Evolutionary conservation across 2,329 filamentous ascomycete genomes (phyloP).

Genomic region (Chrysoporthe deuterocubensis): DNA sequence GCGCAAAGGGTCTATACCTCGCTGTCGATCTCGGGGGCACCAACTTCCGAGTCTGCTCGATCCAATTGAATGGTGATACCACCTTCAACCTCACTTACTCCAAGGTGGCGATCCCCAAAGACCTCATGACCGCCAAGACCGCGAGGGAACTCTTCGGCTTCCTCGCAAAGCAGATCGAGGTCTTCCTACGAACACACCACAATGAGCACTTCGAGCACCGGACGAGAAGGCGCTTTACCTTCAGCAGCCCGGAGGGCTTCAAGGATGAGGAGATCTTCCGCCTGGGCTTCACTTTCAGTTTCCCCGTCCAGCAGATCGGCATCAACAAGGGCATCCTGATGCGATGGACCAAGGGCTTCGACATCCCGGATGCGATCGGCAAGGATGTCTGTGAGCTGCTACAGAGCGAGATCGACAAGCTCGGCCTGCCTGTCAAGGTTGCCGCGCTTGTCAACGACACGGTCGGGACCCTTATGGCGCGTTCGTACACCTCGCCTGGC

Average conservation of each 20-base stretch:
- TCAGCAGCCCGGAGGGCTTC: conserved; percentile 61
- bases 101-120: conserved; percentile 87
- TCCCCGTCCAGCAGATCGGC: conserved; percentile 89
- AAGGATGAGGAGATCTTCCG: conserved; percentile 82
- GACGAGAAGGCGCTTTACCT: conserved; percentile 65
- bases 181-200: conserved; percentile 86
- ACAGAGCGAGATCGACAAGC: conserved; percentile 84
- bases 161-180: conserved; percentile 88
- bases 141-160: conserved; percentile 89
- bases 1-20: conserved; percentile 80
- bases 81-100: conserved; percentile 93
- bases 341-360: conserved; percentile 98
- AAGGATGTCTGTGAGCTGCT: conserved; percentile 93
- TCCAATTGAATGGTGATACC: conserved; percentile 89
- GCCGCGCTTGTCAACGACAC: conserved; percentile 97
- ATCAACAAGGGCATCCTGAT: conserved; percentile 96
- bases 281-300: conserved; percentile 98
- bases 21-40: conserved; percentile 98
- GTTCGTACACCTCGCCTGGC: conserved; percentile 90
- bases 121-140: conserved; percentile 88
- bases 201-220: conserved; percentile 81
- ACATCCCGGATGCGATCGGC: conserved; percentile 91
- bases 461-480: conserved; percentile 95
- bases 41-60: conserved; percentile 97
- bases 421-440: conserved; percentile 89